Percentiles rank a stretch among this genome's conserved stretches.
Evolutionary conservation across 202 grass and related monocot genomes (phyloP).

Genomic region (Panicum hallii): DNA sequence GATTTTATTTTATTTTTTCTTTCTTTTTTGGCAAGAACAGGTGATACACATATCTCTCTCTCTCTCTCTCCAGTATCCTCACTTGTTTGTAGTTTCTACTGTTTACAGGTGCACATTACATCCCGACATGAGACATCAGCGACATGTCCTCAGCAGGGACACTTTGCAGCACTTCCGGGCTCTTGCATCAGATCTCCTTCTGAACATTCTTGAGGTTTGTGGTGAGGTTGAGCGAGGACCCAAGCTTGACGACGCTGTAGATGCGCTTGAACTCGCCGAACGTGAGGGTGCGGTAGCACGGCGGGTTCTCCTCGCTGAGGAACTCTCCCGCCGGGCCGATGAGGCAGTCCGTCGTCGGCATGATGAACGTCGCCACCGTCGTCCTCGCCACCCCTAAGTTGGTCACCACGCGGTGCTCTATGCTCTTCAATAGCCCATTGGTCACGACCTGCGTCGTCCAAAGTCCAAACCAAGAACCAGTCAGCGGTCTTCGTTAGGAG

Average conservation of each 20-base stretch:
- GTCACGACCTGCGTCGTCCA: slow-evolving; percentile 32
- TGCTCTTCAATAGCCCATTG: slow-evolving; percentile 56
- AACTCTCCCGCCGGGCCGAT: slow-evolving; percentile 42
- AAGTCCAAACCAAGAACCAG: too few relatives aligned
- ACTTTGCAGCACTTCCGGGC: too few relatives aligned
- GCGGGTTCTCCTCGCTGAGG: slow-evolving; percentile 42
- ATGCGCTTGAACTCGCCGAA: slow-evolving; percentile 52
- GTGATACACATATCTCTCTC: too few relatives aligned
- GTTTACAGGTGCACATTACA: too few relatives aligned
- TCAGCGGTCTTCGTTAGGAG: too few relatives aligned
- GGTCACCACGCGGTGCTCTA: slow-evolving; percentile 54
- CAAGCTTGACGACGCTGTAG: slow-evolving; percentile 16
- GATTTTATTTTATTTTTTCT: too few relatives aligned
- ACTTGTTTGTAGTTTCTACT: too few relatives aligned
- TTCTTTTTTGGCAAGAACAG: too few relatives aligned
- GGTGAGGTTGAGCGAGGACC: not conserved
- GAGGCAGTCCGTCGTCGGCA: slow-evolving; percentile 44
- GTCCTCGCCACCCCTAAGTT: slow-evolving; percentile 37
- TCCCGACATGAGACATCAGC: too few relatives aligned
- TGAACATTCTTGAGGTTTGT: not conserved
- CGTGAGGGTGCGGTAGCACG: slow-evolving; percentile 47
- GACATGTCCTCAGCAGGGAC: too few relatives aligned
- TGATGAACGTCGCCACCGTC: slow-evolving; percentile 49
- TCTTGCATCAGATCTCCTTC: not conserved
- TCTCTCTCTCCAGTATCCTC: too few relatives aligned